Percentiles rank a stretch among this genome's conserved stretches.
These are phyloP conservation scores for Lipomyces sp. DNA, from an alignment of 805 yeast genomes.

Conservation along the genomic window DNA sequence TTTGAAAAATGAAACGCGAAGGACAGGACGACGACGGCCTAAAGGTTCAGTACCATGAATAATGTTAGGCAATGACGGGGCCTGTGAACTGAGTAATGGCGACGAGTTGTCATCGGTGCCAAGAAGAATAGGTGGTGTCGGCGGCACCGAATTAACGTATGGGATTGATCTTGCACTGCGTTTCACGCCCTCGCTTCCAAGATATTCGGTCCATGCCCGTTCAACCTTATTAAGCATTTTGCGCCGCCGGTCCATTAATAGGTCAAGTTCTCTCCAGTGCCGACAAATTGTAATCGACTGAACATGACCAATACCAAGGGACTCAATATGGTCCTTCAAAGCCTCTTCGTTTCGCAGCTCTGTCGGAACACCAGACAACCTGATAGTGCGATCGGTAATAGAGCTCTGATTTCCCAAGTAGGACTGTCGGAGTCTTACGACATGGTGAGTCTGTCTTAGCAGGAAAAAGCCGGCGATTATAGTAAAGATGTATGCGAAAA, in stretches of 20 bases:
- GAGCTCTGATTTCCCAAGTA: slow-evolving; percentile 86
- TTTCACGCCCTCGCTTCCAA: slow-evolving; percentile 48
- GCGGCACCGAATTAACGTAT: slow-evolving; percentile 28
- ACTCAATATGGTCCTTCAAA: slow-evolving; percentile 74
- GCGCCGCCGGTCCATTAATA: slow-evolving; percentile 64
- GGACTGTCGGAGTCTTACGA: slow-evolving; percentile 74
- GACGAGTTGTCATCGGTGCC: slow-evolving; percentile 24
- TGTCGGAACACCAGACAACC: slow-evolving; percentile 84
- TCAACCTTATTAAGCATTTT: slow-evolving; percentile 64
- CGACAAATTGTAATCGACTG: slow-evolving; percentile 77
- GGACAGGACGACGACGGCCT: slow-evolving; percentile 58
- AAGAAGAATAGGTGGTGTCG: slow-evolving; percentile 32
- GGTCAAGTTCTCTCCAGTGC: slow-evolving; percentile 81
- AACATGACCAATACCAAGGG: slow-evolving; percentile 79
- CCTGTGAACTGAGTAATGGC: slow-evolving; percentile 18
- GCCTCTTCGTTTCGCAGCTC: slow-evolving; percentile 73
- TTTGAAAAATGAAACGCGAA: slow-evolving; percentile 65
- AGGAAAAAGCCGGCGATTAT: slow-evolving; percentile 62
- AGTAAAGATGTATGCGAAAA: slow-evolving; percentile 87
- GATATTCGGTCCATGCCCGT: slow-evolving; percentile 69
- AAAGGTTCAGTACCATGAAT: slow-evolving; percentile 18
- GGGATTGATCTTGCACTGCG: slow-evolving; percentile 31
- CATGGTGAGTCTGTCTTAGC: slow-evolving; percentile 69
- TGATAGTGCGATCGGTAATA: slow-evolving; percentile 85
- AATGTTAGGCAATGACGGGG: slow-evolving; percentile 24